Evolutionary conservation across 176 grass and related monocot species (phyloP), one percentile per base, ranked within the genome.

Genomic region (Rhynchospora pubera): DNA sequence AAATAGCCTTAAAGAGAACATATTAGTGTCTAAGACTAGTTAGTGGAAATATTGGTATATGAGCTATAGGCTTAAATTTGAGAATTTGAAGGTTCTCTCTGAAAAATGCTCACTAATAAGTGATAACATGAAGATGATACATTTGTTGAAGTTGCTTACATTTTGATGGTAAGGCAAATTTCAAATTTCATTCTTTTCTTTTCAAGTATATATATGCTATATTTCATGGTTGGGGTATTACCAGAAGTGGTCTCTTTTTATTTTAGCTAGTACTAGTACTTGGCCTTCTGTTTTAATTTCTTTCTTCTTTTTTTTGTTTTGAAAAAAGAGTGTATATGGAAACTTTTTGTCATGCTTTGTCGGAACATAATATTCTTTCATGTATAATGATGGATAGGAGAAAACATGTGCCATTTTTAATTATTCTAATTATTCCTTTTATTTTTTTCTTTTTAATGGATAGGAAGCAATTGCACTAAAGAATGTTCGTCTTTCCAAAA

Each of bases 401-500:
- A 45, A 69, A 45, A 19, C 30, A 19, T 45, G 15, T 45, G 48
- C 48, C 39, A 69, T 45, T 44, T 69, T n/a, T 77, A 50, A 53
- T 18, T 48, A 11, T 52, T 76, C 3, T 76, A 24, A 52, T 26
- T 28, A 28, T n/a, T 57, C 45, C 0, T 51, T 81, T 81, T 16
- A 9, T 48, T 65, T 47, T 48, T 0, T 65, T 81, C 65, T 16
- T 10, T 48, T 65, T 48, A 18, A 63, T 26, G 11, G 7, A 51
- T 18, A 81, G 59, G 60, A 63, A 52, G 79, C 44, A 81, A 28
- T 48, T 81, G 19, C 15, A 48, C 42, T 61, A 63, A 26, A 63
- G 7, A 81, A 81, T 81, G 79, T 60, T 81, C 45, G 51, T 63
- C 62, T 81, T 81, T 81, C 60, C 79, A 65, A 65, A 81, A 22